Evolutionary conservation across 192 early-diverging fungal species (phyloP), one percentile per base, ranked within the genome.

Genomic region (Backusella luteola): DNA sequence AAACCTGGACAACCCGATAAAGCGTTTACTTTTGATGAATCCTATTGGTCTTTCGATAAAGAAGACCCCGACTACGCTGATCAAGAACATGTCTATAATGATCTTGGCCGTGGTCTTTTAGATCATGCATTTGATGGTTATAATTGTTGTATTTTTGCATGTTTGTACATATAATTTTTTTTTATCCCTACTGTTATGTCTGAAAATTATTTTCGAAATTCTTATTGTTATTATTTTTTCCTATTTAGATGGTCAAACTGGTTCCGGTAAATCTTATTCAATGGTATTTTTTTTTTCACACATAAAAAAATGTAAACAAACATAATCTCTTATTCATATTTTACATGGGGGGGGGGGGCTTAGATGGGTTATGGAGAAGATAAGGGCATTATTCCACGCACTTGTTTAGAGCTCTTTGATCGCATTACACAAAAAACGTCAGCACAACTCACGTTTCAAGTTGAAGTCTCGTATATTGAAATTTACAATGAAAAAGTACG

Each of bases 141-240:
- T 83, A 96, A 98, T 80, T 92, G 90, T 66, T 97, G 95, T 80
- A 91, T 98, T 34, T 96, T 98, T 80, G 97, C 97, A n/a, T 98
- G 89, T 91, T 32, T 46, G 70, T 42, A 36, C 9, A 26, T 46
- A 49, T 26, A 32, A 15, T 19, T n/a, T 36, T 35, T 67, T 35
- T 68, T 19, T 29, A 6, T 1, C 23, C n/a, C 12, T 56, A 6
- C 3, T 21, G 8, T 53, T 21, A 53, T 19, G 3, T 63, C 8
- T 63, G 9, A 29, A 32, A 15, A 29, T 71, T 5, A 17, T 71
- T 32, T 39, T 32, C 85, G 83, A 87, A 77, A 32, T 59, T 38
- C 26, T 35, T 17, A 34, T 26, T 41, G 42, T 67, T 29, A 39
- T 49, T 73, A 34, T 19, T 17, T 76, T 69, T 3, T 66, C 2